Evolutionary conservation across 495 filamentous ascomycete species (phyloP).

Genomic region (Sphaerosporella brunnea): DNA sequence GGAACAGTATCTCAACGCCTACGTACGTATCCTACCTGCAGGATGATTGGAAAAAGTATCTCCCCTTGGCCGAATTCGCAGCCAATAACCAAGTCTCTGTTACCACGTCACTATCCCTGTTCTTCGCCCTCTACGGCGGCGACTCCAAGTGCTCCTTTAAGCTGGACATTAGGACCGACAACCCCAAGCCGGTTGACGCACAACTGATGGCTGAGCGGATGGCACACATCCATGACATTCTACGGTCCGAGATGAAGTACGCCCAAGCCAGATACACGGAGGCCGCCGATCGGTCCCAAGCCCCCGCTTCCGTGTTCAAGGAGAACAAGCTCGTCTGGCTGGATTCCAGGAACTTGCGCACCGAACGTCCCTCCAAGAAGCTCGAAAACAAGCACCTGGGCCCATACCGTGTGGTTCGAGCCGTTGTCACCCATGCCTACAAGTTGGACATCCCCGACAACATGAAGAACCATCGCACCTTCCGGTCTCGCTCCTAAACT

Average conservation of each 20-base stretch:
- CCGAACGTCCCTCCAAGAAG: background rate
- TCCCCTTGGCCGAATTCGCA: conserved; percentile 12
- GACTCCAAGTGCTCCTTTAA: background rate
- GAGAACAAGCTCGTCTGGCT: background rate
- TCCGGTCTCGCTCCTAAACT: background rate
- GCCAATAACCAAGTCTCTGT: conserved; percentile 6
- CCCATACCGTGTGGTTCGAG: background rate
- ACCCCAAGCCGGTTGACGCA: background rate
- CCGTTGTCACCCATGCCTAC: background rate
- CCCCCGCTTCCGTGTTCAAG: background rate
- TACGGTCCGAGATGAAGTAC: background rate
- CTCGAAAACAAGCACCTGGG: conserved; percentile 4
- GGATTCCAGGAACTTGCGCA: background rate
- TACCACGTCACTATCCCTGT: conserved; percentile 1
- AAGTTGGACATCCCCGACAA: background rate
- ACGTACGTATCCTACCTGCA: conserved; percentile 19
- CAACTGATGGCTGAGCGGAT: background rate
- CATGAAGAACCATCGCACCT: background rate
- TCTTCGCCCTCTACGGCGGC: conserved; percentile 7
- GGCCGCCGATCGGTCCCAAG: background rate
- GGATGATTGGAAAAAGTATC: conserved; percentile 21
- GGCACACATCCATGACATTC: background rate
- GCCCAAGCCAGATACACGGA: background rate
- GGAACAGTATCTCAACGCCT: conserved; percentile 21
- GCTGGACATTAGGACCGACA: background rate